These are phyloP conservation scores for Neospora caninum DNA, from an alignment of 169 alveolate genomes.

Conservation along the genomic window DNA sequence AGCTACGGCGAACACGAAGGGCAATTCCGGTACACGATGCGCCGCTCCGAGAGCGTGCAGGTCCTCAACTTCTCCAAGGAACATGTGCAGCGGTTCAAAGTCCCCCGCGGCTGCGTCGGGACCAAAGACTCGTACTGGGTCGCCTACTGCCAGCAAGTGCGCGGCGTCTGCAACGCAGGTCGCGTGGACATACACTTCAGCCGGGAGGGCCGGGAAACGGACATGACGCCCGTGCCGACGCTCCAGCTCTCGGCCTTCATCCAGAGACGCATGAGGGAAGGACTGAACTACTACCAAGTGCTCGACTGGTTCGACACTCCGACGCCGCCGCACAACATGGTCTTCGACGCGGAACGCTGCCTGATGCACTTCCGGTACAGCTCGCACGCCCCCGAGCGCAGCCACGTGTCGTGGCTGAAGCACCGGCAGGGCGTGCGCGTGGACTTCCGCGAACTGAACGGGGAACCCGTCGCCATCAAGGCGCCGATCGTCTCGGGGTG, in stretches of 20 bases:
- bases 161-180: neutral
- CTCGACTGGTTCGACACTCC: constrained; percentile 24
- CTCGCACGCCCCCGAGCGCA: neutral
- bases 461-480: neutral
- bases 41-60: constrained; percentile 1
- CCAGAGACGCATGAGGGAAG: constrained; percentile 13
- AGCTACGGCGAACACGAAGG: constrained; percentile 42
- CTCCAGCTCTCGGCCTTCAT: neutral
- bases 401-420: constrained; percentile 10
- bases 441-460: neutral
- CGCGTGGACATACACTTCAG: neutral
- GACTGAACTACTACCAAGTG: neutral
- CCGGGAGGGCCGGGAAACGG: constrained; percentile 16
- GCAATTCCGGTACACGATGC: neutral
- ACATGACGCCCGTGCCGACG: neutral
- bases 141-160: neutral
- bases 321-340: constrained; percentile 12
- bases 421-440: constrained; percentile 27
- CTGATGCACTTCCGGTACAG: constrained; percentile 20
- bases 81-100: constrained; percentile 5
- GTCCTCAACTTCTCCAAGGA: neutral
- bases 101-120: constrained; percentile 7
- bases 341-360: neutral
- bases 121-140: neutral
- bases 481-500: neutral